A percentile compares a stretch with the other conserved stretches of the same genome.
These are phyloP conservation scores for Scytalidium lignicola DNA, from an alignment of 2,329 filamentous ascomycete species.

Conservation along the genomic window DNA sequence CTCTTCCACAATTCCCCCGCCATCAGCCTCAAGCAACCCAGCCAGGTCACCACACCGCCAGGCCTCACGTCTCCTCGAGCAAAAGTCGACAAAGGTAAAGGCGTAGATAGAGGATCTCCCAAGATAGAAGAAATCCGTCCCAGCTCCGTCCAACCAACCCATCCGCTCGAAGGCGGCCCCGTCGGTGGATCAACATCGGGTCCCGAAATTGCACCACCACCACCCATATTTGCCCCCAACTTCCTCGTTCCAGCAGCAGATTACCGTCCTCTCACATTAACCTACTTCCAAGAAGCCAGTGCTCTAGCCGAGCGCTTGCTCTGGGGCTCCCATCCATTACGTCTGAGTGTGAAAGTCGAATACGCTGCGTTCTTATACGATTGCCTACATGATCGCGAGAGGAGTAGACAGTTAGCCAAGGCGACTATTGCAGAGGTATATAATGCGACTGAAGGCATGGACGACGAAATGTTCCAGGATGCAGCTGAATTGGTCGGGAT, in stretches of 20 bases:
- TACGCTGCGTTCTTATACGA: conserved; percentile 92
- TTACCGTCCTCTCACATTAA: conserved; percentile 76
- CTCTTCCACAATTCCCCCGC: conserved; percentile 89
- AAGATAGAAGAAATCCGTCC: conserved; percentile 17
- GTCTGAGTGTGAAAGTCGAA: conserved; percentile 85
- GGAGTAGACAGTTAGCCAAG: conserved; percentile 71
- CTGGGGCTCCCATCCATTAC: conserved; percentile 83
- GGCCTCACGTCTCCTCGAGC: conserved; percentile 24
- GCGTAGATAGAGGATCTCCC: conserved; percentile 16
- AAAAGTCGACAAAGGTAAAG: conserved; percentile 26
- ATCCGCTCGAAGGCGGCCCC: conserved; percentile 34
- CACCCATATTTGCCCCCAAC: conserved; percentile 47
- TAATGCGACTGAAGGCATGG: conserved; percentile 84
- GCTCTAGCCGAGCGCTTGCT: conserved; percentile 69
- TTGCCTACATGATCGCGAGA: conserved; percentile 76
- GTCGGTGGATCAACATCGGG: conserved; percentile 32
- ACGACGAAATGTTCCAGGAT: conserved; percentile 92
- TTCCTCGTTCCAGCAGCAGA: conserved; percentile 76
- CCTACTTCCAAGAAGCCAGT: conserved; percentile 75
- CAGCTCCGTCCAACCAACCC: conserved; percentile 27
- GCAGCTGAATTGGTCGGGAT: conserved; percentile 83
- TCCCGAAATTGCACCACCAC: conserved; percentile 31
- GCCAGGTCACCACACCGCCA: conserved; percentile 33
- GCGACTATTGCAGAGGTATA: conserved; percentile 87
- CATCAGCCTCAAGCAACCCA: conserved; percentile 36